Percentiles rank a stretch among this genome's conserved stretches.
Evolutionary conservation across 2,329 filamentous ascomycete genomes (phyloP).

Genomic region (Botrytis paeoniae): DNA sequence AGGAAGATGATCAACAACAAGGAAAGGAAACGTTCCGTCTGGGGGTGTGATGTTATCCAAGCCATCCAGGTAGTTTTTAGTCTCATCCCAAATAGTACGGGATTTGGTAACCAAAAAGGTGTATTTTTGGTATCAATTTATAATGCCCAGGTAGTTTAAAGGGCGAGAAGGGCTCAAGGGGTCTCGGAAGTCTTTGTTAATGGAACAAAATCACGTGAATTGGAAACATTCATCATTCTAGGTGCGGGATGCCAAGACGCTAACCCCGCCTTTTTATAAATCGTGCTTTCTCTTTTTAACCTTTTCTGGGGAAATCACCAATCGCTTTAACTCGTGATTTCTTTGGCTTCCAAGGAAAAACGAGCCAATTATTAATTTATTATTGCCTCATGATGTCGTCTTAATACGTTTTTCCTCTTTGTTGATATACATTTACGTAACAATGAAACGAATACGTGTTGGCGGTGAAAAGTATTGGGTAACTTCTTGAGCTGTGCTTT

Average conservation of each 20-base stretch:
- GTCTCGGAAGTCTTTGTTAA: not conserved
- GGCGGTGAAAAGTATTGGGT: constrained; percentile 18
- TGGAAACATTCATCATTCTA: not conserved
- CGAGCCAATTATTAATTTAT: constrained; percentile 8
- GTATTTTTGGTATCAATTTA: not conserved
- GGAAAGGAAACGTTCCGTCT: not conserved
- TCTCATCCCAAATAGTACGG: not conserved
- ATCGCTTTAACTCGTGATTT: constrained; percentile 1
- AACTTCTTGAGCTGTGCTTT: constrained; percentile 4
- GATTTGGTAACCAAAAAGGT: not conserved
- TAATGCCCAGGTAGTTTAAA: not conserved
- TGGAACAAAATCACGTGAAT: not conserved
- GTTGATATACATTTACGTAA: constrained; percentile 18
- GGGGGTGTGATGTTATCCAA: not conserved
- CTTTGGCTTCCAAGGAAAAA: not conserved
- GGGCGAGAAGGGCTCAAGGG: not conserved
- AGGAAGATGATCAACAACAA: not conserved
- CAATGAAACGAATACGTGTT: constrained; percentile 16
- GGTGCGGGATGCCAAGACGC: constrained; percentile 5
- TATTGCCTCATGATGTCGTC: constrained; percentile 12
- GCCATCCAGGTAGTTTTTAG: not conserved
- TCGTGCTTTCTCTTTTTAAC: constrained; percentile 5
- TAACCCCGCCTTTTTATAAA: constrained; percentile 17
- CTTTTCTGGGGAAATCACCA: constrained; percentile 15
- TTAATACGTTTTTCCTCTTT: not conserved